A percentile compares a stretch with the other conserved stretches of the same genome.
phyloP scores from a whole-genome alignment of 2,329 filamentous ascomycete species.

The Neopestalotiopsis sp. region DNA sequence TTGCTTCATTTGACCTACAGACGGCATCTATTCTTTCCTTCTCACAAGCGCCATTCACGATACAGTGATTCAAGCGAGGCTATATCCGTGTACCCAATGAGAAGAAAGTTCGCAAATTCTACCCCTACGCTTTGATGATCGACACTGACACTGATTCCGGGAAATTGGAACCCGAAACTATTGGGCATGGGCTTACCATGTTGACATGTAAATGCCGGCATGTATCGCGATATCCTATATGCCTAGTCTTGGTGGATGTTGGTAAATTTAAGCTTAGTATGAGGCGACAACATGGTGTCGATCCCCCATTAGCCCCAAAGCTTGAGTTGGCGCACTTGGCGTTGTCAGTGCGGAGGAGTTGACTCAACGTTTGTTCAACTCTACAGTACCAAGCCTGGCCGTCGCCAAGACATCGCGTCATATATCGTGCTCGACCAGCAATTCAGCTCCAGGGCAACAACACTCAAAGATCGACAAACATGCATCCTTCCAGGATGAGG shows the following conservation, averaged over 20 bases:
- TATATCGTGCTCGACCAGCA: constrained; percentile 7
- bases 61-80: neutral
- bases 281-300: neutral
- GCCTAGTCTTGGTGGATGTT: neutral
- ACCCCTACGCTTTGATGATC: neutral
- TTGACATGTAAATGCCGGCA: neutral
- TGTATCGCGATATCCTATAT: neutral
- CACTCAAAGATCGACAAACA: neutral
- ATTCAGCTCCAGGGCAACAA: neutral
- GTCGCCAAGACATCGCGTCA: constrained; percentile 4
- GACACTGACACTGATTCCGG: constrained; percentile 1
- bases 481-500: neutral
- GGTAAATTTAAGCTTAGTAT: neutral
- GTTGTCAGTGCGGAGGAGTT: neutral
- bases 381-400: neutral
- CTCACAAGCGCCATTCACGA: neutral
- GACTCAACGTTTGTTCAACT: neutral
- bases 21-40: neutral
- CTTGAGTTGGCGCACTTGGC: neutral
- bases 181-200: neutral
- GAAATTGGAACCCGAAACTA: neutral
- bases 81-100: neutral
- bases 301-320: neutral
- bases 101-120: neutral
- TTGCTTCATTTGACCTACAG: neutral